Evolutionary conservation across 352 stramenopile species (phyloP).

Genomic region (Phytophthora sansomeana): DNA sequence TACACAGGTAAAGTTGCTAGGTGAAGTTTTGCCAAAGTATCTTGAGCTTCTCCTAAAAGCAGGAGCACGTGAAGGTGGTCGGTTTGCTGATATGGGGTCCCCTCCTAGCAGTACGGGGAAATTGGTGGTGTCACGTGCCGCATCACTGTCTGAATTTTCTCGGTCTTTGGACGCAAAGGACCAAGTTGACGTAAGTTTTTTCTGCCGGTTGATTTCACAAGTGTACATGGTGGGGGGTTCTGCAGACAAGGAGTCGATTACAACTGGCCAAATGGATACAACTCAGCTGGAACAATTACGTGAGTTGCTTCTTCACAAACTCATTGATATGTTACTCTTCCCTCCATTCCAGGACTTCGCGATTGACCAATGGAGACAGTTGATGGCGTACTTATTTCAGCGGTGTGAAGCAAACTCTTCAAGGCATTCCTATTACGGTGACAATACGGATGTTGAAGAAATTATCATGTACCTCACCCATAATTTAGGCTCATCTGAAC

Average conservation of each 20-base stretch:
- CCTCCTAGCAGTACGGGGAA: slow-evolving; percentile 21
- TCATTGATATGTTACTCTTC: slow-evolving; percentile 78
- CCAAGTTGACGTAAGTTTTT: slow-evolving; percentile 74
- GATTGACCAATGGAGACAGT: slow-evolving; percentile 66
- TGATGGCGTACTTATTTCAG: slow-evolving; percentile 76
- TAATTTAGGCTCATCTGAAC: slow-evolving; percentile 44
- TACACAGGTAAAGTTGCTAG: slow-evolving; percentile 74
- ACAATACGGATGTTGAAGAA: slow-evolving; percentile 59
- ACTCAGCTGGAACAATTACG: slow-evolving; percentile 47
- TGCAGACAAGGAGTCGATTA: slow-evolving; percentile 32
- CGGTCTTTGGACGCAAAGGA: slow-evolving; percentile 35
- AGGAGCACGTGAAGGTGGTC: slow-evolving; percentile 23
- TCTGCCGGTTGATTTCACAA: slow-evolving; percentile 81
- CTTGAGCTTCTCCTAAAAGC: slow-evolving; percentile 56
- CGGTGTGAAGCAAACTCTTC: slow-evolving; percentile 36
- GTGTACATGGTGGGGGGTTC: slow-evolving; percentile 53
- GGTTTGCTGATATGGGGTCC: slow-evolving; percentile 20
- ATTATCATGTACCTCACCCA: slow-evolving; percentile 70
- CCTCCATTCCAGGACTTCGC: slow-evolving; percentile 38
- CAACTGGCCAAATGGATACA: slow-evolving; percentile 46
- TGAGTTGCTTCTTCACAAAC: slow-evolving; percentile 66
- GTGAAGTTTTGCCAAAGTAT: slow-evolving; percentile 68
- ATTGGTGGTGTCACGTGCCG: slow-evolving; percentile 14
- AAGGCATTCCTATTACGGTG: slow-evolving; percentile 14
- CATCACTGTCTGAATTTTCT: slow-evolving; percentile 34